Evolutionary conservation across 305 asterid species (phyloP).

Genomic region (Solanum hybrid): DNA sequence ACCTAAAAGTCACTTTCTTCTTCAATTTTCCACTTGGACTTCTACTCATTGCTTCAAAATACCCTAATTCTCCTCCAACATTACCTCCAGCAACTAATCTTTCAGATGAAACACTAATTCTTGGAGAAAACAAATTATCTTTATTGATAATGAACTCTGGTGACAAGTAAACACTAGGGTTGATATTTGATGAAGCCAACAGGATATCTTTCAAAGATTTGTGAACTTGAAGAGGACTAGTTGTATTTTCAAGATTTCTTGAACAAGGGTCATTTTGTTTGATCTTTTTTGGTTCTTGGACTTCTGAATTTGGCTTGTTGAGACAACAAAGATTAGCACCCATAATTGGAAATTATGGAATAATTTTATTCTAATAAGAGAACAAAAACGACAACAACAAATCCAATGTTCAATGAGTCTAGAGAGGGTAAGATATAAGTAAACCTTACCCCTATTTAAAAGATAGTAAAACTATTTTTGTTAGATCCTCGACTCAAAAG

Average conservation of each 20-base stretch:
- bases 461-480: background rate
- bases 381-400: background rate
- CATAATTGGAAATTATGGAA: background rate
- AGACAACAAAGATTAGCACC: constrained; percentile 6
- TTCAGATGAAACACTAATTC: constrained; percentile 11
- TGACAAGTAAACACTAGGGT: background rate
- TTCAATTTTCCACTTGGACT: constrained; percentile 4
- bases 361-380: background rate
- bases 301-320: background rate
- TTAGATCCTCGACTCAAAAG: background rate
- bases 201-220: background rate
- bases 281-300: background rate
- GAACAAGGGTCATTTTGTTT: background rate
- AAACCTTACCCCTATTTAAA: too few species aligned
- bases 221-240: background rate
- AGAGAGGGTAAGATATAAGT: background rate
- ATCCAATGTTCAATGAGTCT: background rate
- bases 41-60: background rate
- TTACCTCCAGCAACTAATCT: background rate
- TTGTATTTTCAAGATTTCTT: background rate
- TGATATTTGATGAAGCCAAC: background rate
- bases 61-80: background rate
- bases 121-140: constrained; percentile 12
- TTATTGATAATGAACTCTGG: background rate
- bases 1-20: constrained; percentile 25